phyloP scores from a whole-genome alignment of 2,329 filamentous ascomycete species.

The Aspergillus fructus region DNA sequence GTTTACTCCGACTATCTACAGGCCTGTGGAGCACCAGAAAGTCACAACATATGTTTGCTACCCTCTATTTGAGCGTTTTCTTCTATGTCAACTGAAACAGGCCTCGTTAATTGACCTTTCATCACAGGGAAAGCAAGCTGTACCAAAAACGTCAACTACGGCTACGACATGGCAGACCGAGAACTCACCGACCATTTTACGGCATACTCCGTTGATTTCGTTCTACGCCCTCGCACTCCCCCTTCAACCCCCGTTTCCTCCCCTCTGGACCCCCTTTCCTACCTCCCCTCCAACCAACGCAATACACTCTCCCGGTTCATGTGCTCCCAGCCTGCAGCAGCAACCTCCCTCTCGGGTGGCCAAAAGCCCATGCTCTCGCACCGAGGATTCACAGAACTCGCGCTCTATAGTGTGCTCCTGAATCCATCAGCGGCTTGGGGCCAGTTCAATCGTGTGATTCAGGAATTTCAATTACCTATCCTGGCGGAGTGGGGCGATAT shows the following conservation, averaged over 20 bases:
- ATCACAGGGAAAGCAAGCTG: slow-evolving; percentile 8
- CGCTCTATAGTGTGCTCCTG: background rate
- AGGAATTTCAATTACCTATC: background rate
- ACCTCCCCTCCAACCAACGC: background rate
- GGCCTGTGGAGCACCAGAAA: slow-evolving; percentile 7
- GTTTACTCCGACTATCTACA: slow-evolving; percentile 5
- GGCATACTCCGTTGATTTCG: slow-evolving; percentile 10
- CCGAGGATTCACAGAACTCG: background rate
- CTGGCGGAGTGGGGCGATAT: slow-evolving; percentile 8
- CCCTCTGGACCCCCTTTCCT: background rate
- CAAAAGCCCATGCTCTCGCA: slow-evolving; percentile 8
- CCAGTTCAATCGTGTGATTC: slow-evolving; percentile 5
- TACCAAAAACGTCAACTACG: background rate
- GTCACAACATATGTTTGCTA: slow-evolving; percentile 6
- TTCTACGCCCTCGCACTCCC: slow-evolving; percentile 8
- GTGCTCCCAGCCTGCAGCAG: background rate
- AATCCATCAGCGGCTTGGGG: slow-evolving; percentile 5
- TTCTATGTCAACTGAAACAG: too few species aligned
- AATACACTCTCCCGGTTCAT: background rate
- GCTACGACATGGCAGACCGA: slow-evolving; percentile 12
- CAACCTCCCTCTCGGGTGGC: slow-evolving; percentile 1
- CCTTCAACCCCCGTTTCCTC: background rate
- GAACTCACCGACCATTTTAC: slow-evolving; percentile 14
- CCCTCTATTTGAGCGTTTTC: background rate
- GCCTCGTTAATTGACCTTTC: background rate